Evolutionary conservation across 495 filamentous ascomycete species (phyloP).

Genomic region (Thermothielavioides terrestris): DNA sequence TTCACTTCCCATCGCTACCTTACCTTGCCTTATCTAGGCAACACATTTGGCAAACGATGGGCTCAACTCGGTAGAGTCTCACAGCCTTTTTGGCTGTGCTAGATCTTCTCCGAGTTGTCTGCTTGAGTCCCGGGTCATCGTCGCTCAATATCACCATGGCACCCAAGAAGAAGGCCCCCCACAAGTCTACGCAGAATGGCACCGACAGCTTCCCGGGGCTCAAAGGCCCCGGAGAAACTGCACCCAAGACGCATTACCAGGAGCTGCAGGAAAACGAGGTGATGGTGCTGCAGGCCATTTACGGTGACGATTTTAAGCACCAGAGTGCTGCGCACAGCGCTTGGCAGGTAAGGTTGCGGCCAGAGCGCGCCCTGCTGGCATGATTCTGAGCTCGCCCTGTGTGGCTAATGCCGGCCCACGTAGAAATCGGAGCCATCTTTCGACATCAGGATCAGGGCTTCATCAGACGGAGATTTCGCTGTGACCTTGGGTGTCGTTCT

Average conservation of each 20-base stretch:
- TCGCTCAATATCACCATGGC: slow-evolving; percentile 27
- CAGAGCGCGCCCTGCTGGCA: background rate
- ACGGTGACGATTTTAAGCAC: slow-evolving; percentile 79
- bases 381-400: background rate
- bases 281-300: slow-evolving; percentile 80
- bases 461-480: slow-evolving; percentile 55
- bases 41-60: slow-evolving; percentile 13
- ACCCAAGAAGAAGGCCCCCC: slow-evolving; percentile 37
- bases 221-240: slow-evolving; percentile 25
- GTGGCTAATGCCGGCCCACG: slow-evolving; percentile 1
- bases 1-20: background rate
- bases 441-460: slow-evolving; percentile 65
- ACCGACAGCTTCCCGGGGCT: slow-evolving; percentile 35
- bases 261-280: slow-evolving; percentile 83
- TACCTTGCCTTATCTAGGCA: background rate
- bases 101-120: slow-evolving; percentile 2
- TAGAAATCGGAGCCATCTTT: slow-evolving; percentile 74
- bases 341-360: slow-evolving; percentile 61
- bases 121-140: slow-evolving; percentile 6
- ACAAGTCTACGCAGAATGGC: slow-evolving; percentile 29
- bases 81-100: slow-evolving; percentile 25
- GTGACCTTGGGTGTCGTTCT: slow-evolving; percentile 62
- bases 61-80: slow-evolving; percentile 21
- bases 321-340: slow-evolving; percentile 63
- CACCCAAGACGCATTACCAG: slow-evolving; percentile 57